Base-by-base conservation (phyloP, 176 grass and related monocot species). In the Zea luxurians region DNA sequence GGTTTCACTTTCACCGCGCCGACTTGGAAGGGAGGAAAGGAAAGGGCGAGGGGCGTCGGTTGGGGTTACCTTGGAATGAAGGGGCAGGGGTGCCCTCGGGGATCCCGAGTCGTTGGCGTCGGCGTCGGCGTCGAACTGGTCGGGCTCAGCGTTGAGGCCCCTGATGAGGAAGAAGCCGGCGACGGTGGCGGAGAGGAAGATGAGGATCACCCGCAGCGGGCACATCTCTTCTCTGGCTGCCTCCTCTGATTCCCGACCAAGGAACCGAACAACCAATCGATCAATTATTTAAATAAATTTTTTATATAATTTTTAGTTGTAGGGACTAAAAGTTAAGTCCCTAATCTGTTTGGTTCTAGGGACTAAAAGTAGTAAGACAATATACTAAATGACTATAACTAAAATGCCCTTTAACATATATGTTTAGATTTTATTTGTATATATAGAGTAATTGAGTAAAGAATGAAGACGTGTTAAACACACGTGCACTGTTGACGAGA, bases 121-220 rank as follows among this genome's bases (percentile, higher is more conserved):
- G 64, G 53, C 81, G 72, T 84, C 78, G 57, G 57, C 88, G 7
- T 72, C 60, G 64, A 86, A 73, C 10, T 81, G 42, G 42, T 87
- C 90, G 0, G 88, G 81, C 8, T 93, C 88, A 47, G 90, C 78
- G 12, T 87, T 83, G 75, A 99, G 68, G 5, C 80, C 70, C 47
- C 92, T 61, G 77, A 99, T 78, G 78, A 99, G 70, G 85, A 99
- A 96, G 86, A 99, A 99, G 6, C 96, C 92, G 68, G 96, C 96
- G 86, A 99, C 48, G 44, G 96, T 95, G 66, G 96, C 96, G 34
- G 96, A 95, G 43, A 99, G 90, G 75, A 99, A 99, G 72, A 99
- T 95, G 83, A 99, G 81, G 20, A 99, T 82, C 12, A 99, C 86
- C 72, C 96, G 66, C 64, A 99, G 80, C 8, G 96, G 92, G 70